Conservation (phyloP, 805 yeast species). For the Starmerella kuoi region DNA sequence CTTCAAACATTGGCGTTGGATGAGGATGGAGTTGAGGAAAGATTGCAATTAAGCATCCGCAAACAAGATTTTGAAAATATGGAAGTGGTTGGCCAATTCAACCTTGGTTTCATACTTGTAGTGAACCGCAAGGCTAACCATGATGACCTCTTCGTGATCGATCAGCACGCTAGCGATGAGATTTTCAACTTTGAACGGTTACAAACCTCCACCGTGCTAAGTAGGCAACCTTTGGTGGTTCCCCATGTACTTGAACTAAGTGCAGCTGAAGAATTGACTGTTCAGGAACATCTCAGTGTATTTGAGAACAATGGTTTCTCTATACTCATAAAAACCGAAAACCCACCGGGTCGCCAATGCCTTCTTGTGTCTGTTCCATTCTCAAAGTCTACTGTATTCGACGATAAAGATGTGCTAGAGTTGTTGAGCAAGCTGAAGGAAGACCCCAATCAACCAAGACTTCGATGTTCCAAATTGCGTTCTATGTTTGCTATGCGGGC, state of each 20-base stretch:
- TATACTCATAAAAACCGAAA: constrained; percentile 39
- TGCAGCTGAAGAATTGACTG: constrained; percentile 64
- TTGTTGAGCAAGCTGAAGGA: constrained; percentile 55
- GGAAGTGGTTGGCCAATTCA: constrained; percentile 86
- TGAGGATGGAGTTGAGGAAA: constrained; percentile 43
- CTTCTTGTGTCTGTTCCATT: constrained; percentile 54
- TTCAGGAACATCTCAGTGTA: constrained; percentile 44
- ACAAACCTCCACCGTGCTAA: constrained; percentile 43
- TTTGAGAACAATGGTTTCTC: constrained; percentile 72
- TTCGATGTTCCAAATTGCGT: constrained; percentile 66
- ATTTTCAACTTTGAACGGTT: constrained; percentile 76
- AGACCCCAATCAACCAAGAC: constrained; percentile 33
- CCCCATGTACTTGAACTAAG: constrained; percentile 51
- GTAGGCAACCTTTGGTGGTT: constrained; percentile 56
- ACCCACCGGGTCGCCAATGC: constrained; percentile 46
- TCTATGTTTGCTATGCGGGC: constrained; percentile 90
- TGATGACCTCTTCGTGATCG: constrained; percentile 71
- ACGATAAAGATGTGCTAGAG: constrained; percentile 56
- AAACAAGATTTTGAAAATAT: constrained; percentile 64
- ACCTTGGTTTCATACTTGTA: constrained; percentile 84
- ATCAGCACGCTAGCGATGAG: constrained; percentile 97
- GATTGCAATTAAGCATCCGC: constrained; percentile 46
- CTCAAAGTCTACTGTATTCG: constrained; percentile 59
- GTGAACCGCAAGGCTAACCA: constrained; percentile 31
- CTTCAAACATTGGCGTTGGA: constrained; percentile 30